Evolutionary conservation across 2,329 filamentous ascomycete species (phyloP).

Genomic region (Daldinia sp.): DNA sequence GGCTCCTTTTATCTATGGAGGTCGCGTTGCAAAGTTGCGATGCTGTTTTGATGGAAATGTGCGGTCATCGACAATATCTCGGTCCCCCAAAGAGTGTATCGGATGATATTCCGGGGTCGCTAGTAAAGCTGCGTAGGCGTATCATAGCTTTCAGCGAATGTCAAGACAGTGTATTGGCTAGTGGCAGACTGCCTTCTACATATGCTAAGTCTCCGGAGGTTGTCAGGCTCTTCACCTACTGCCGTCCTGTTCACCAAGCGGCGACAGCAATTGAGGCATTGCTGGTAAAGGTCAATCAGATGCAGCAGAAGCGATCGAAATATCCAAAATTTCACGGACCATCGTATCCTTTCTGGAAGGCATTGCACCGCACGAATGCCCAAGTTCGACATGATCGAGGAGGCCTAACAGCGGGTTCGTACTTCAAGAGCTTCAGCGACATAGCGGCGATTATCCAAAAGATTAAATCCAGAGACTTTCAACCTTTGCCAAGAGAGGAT

Average conservation of each 20-base stretch:
- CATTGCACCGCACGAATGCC: constrained; percentile 61
- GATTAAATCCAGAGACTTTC: constrained; percentile 52
- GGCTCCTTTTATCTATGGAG: constrained; percentile 57
- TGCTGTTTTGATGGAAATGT: constrained; percentile 62
- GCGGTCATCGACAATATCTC: constrained; percentile 58
- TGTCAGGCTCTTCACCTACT: constrained; percentile 63
- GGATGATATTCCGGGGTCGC: constrained; percentile 51
- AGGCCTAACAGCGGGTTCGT: constrained; percentile 57
- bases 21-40: constrained; percentile 57
- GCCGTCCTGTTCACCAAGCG: constrained; percentile 62
- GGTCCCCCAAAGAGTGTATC: constrained; percentile 54
- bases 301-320: constrained; percentile 52
- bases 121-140: constrained; percentile 52
- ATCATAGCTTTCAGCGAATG: constrained; percentile 57
- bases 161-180: constrained; percentile 57
- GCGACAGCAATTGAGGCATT: constrained; percentile 58
- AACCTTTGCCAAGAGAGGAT: constrained; percentile 43
- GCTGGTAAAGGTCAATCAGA: constrained; percentile 56
- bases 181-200: constrained; percentile 54
- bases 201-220: constrained; percentile 59
- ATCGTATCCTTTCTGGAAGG: constrained; percentile 62
- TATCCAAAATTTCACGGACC: constrained; percentile 57
- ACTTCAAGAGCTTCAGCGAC: constrained; percentile 55
- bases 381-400: constrained; percentile 68
- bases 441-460: constrained; percentile 55